Evolutionary conservation across 495 filamentous ascomycete genomes (phyloP).

Genomic region (Staphylotrichum longicolle): DNA sequence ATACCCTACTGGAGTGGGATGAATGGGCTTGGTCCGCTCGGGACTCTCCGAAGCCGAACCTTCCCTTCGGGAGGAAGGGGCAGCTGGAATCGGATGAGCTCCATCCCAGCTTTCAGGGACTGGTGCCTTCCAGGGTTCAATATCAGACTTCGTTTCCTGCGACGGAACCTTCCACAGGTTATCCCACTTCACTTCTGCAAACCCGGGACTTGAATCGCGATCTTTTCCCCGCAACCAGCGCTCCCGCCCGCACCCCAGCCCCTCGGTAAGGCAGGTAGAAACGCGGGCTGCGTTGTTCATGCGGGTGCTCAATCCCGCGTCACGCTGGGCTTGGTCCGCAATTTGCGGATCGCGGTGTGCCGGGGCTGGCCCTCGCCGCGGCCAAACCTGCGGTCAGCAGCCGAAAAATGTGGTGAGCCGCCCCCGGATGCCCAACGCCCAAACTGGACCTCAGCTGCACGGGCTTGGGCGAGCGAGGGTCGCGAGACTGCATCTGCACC

Average conservation of each 20-base stretch:
- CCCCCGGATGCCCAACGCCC: conserved; percentile 11
- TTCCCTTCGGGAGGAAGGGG: conserved; percentile 1
- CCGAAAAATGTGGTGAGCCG: conserved; percentile 13
- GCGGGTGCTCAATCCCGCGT: conserved; percentile 12
- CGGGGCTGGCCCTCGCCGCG: conserved; percentile 12
- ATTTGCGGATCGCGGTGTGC: conserved; percentile 14
- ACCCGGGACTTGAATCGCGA: background rate
- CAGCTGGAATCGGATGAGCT: background rate
- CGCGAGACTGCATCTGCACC: background rate
- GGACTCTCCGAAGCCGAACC: background rate
- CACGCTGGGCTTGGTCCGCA: conserved; percentile 13
- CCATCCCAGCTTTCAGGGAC: background rate
- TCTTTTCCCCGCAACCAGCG: conserved; percentile 2
- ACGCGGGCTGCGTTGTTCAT: conserved; percentile 12
- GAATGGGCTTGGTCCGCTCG: background rate
- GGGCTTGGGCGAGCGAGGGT: background rate
- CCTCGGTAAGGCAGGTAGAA: conserved; percentile 1
- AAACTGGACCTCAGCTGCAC: too few species aligned
- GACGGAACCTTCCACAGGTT: too few species aligned
- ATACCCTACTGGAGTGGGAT: background rate
- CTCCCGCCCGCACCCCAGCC: background rate
- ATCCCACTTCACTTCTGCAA: background rate
- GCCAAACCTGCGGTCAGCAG: conserved; percentile 26
- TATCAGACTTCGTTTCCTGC: too few species aligned
- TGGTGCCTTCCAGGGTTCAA: background rate